Conservation (phyloP, 2,329 filamentous ascomycete genomes). For the Cadophora sp. region DNA sequence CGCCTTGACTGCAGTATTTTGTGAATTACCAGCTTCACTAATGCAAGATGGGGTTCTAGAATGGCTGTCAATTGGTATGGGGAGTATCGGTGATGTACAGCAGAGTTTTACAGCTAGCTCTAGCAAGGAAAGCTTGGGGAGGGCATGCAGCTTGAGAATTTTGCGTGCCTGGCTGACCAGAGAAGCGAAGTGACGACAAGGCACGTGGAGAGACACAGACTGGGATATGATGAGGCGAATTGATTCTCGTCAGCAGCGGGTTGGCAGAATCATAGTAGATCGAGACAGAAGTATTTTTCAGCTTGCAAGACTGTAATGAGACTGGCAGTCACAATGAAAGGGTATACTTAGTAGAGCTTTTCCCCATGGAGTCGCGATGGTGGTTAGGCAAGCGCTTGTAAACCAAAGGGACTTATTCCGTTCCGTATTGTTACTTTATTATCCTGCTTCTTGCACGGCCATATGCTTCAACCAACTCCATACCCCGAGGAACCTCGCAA, state of each 20-base stretch:
- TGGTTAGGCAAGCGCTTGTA: no score
- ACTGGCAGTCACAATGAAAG: no score
- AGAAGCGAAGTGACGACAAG: constrained; percentile 7
- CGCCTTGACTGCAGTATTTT: not conserved
- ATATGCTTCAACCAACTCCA: no score
- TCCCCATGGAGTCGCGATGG: no score
- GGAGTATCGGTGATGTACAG: constrained; percentile 1
- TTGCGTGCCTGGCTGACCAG: constrained; percentile 27
- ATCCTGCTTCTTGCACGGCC: no score
- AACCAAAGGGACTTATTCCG: no score
- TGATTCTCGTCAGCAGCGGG: not conserved
- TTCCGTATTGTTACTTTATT: no score
- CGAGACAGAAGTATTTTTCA: no score
- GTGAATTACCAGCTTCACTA: constrained; percentile 1
- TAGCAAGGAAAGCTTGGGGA: constrained; percentile 16
- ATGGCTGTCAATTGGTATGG: constrained; percentile 10
- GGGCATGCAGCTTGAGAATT: constrained; percentile 33
- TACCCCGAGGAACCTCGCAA: no score
- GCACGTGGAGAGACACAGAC: constrained; percentile 25
- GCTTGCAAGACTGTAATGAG: no score
- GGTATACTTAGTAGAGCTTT: no score
- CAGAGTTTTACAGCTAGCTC: constrained; percentile 10
- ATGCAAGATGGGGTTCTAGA: constrained; percentile 6
- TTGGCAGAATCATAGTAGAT: not conserved
- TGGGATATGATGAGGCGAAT: not conserved